These are phyloP conservation scores for Cordia subcordata DNA, from an alignment of 257 asterid species.

Conservation along the genomic window DNA sequence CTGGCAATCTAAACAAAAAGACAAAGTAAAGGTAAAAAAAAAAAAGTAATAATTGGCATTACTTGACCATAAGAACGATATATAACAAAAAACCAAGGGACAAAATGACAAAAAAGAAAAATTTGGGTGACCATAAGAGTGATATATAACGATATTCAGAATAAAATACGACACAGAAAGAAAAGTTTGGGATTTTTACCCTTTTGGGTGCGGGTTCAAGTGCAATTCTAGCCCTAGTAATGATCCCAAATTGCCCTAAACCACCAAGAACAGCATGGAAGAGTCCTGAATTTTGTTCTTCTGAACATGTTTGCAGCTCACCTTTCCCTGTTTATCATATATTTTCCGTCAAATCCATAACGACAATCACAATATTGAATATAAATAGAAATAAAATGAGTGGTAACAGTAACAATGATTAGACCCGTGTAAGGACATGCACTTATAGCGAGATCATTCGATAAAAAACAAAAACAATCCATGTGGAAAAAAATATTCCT, in stretches of 20 bases:
- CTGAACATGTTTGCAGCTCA: conserved; percentile 57
- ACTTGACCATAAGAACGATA: no score
- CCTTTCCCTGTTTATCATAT: conserved; percentile 58
- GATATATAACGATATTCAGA: no score
- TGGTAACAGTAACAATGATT: conserved; percentile 12
- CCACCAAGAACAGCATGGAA: conserved; percentile 80
- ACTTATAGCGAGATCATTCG: conserved; percentile 18
- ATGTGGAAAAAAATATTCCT: conserved; percentile 37
- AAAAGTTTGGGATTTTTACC: conserved; percentile 26
- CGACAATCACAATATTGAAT: conserved; percentile 3
- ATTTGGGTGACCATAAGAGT: not conserved
- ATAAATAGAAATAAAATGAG: not conserved
- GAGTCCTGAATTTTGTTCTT: conserved; percentile 46
- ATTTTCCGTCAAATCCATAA: not conserved
- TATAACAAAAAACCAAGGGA: no score
- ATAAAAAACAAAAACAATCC: conserved; percentile 33
- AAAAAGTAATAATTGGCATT: no score
- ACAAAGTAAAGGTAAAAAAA: no score
- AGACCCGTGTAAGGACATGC: conserved; percentile 9
- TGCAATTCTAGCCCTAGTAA: conserved; percentile 75
- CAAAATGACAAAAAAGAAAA: no score
- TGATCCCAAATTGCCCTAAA: conserved; percentile 78
- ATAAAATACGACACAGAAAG: no score
- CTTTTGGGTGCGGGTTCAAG: conserved; percentile 70
- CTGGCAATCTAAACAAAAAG: not conserved